phyloP scores from a whole-genome alignment of 768 basidiomycete genomes.

The Astraeus odoratus region DNA sequence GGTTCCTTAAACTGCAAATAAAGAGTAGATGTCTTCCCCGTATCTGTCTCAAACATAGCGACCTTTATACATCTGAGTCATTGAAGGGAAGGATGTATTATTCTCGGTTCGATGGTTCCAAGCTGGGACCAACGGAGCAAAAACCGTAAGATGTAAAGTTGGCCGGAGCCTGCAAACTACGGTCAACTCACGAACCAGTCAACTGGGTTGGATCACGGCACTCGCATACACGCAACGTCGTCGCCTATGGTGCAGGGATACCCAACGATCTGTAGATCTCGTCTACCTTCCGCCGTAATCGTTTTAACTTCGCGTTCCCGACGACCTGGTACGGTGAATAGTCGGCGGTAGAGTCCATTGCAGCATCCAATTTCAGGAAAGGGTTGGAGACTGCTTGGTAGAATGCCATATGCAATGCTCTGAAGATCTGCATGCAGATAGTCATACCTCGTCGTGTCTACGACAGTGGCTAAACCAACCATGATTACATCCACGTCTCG shows the following conservation, averaged over 20 bases:
- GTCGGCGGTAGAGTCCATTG: conserved; percentile 43
- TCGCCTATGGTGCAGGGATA: conserved; percentile 25
- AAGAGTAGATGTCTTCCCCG: conserved; percentile 52
- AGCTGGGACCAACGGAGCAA: conserved; percentile 6
- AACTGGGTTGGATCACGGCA: background rate
- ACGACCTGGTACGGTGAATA: conserved; percentile 49
- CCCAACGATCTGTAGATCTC: conserved; percentile 62
- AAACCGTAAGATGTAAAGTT: conserved; percentile 14
- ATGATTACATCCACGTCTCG: conserved; percentile 72
- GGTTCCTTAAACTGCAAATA: background rate
- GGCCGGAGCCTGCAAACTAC: conserved; percentile 23
- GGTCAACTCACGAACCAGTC: conserved; percentile 20
- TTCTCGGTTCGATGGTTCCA: conserved; percentile 45
- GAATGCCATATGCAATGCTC: conserved; percentile 84
- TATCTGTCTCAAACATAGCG: conserved; percentile 87
- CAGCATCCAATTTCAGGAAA: conserved; percentile 61
- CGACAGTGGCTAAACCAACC: conserved; percentile 35
- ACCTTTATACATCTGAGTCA: conserved; percentile 74
- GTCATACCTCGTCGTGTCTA: background rate
- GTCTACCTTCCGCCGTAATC: conserved; percentile 65
- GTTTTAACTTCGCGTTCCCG: conserved; percentile 62
- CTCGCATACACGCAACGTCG: conserved; percentile 7
- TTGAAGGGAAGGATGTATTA: conserved; percentile 54
- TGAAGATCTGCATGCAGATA: conserved; percentile 57
- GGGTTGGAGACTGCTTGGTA: conserved; percentile 80